Evolutionary conservation across 306 rosid species (phyloP), one percentile per base, ranked within the genome.

Genomic region (Carpinus fangiana): DNA sequence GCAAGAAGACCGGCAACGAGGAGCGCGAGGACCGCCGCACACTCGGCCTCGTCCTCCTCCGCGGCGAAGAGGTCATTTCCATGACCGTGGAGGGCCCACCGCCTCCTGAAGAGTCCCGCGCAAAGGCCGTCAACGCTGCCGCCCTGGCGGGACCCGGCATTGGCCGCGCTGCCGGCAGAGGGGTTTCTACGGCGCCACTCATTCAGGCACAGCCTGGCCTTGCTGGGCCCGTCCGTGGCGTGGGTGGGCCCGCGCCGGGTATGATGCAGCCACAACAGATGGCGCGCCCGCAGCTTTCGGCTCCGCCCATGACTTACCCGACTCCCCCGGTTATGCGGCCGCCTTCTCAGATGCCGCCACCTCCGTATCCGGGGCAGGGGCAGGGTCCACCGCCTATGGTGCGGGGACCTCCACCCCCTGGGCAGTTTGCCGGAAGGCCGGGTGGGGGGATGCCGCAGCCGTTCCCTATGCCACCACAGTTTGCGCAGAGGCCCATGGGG

Each of bases 251-350:
- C 0, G 96, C 99, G 20, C 99, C 98, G 0, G 97, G 96, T 8
- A 96, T 96, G 98, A 96, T 96, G 99, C 99, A 93, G 87, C 98
- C 99, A 1, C 98, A 95, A 90, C 98, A 95, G 90, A 93, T 96
- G 78, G 85, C 97, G 4, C 93, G 98, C 0, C 96, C 96, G 0
- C 90, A 92, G 80, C 79, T 95, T 7, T 82, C 90, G 0, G 90
- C 93, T 10, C 98, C 97, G 4, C 93, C 99, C 0, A 89, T 89
- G 55, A 78, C 96, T 0, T 96, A 90, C 43, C 98, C 99, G 0
- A 31, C 87, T 4, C 74, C 96, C 0, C 99, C 98, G 2, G 75
- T 88, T 55, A 87, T 93, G 77, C 89, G 99, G 0, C 98, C 98
- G 0, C 97, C 98, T 0, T 86, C 88, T 0, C 97, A 91, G 85